phyloP scores from a whole-genome alignment of 2,329 filamentous ascomycete species.

The Graphium sp. region DNA sequence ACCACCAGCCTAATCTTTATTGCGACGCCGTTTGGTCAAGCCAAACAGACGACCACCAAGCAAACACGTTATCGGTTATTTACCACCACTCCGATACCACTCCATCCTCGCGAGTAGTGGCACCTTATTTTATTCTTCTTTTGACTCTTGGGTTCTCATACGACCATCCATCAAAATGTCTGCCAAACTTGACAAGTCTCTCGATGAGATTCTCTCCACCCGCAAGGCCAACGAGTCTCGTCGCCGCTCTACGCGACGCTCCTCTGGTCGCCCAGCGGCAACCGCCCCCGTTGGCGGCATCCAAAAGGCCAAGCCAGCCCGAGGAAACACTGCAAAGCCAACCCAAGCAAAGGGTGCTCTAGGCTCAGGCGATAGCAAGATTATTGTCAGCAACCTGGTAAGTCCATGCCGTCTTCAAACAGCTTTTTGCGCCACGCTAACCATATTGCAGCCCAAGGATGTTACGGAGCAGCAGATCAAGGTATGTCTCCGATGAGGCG shows the following conservation, averaged over 20 bases:
- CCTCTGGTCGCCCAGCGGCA: slow-evolving; percentile 34
- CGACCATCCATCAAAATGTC: slow-evolving; percentile 47
- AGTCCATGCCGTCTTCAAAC: slow-evolving; percentile 15
- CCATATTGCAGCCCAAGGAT: slow-evolving; percentile 61
- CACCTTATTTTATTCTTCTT: slow-evolving; percentile 8
- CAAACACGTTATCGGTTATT: too few species aligned
- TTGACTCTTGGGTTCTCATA: slow-evolving; percentile 8
- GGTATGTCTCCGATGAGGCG: slow-evolving; percentile 96
- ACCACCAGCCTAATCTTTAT: too few species aligned
- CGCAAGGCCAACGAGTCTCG: slow-evolving; percentile 41
- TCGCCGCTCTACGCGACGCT: slow-evolving; percentile 31
- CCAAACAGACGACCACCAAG: too few species aligned
- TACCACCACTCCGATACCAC: too few species aligned
- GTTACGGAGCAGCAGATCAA: slow-evolving; percentile 96
- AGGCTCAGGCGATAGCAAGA: slow-evolving; percentile 68
- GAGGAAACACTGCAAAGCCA: slow-evolving; percentile 40
- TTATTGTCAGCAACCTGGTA: slow-evolving; percentile 98
- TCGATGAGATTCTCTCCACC: slow-evolving; percentile 90
- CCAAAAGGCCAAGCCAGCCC: slow-evolving; percentile 55
- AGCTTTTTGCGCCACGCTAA: slow-evolving; percentile 34
- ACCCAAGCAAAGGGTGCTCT: slow-evolving; percentile 47
- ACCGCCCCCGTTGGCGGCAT: slow-evolving; percentile 70
- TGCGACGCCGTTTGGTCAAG: too few species aligned
- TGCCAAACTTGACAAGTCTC: slow-evolving; percentile 89
- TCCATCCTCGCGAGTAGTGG: too few species aligned